Base-by-base conservation (phyloP, 148 eudicot genomes). In the Rhododendron ferrugineum region DNA sequence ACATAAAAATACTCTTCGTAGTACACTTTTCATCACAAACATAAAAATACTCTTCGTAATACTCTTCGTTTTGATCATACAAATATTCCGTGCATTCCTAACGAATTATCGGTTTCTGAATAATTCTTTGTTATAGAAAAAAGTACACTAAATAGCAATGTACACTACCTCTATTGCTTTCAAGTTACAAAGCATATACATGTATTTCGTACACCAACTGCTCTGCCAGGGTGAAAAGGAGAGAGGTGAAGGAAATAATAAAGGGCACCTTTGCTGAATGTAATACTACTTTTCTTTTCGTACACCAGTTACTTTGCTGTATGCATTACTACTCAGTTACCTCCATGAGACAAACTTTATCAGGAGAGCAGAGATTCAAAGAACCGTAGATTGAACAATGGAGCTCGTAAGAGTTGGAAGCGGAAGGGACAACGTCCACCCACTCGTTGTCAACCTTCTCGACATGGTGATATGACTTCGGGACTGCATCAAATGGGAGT, bases 401-500 rank as follows among this genome's bases (percentile, higher is more conserved):
- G 77, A 96, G 87, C 95, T 94, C 98, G 30, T 87, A 94, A 0
- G 99, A 94, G 89, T 95, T 96, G 58, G 90, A 90, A 28, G 91
- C 80, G 11, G 93, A 85, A 79, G 99, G 90, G 30, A 87, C 82
- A n/a, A 95, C 80, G 62, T 95, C 94, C 34, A 94, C 85, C 98
- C 97, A 96, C 49, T 91, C 89, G 86, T 95, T 90, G 84, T 92
- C 92, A 37, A 91, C 92, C 90, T 89, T 92, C 92, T 93, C 92
- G 49, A 93, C 92, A 56, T 93, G 91, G 14, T 91, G 85, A 83
- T 93, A 86, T 28, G 82, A 78, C 84, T 87, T 91, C 74, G 83
- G 80, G 37, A 89, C 77, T 11, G 93, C 90, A 2, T 86, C 84
- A 84, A 92, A 92, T 28, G 84, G 89, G 30, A 91, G 88, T 60